These are phyloP conservation scores for Hypoxylon intermedium DNA, from an alignment of 495 filamentous ascomycete genomes.

Conservation along the genomic window DNA sequence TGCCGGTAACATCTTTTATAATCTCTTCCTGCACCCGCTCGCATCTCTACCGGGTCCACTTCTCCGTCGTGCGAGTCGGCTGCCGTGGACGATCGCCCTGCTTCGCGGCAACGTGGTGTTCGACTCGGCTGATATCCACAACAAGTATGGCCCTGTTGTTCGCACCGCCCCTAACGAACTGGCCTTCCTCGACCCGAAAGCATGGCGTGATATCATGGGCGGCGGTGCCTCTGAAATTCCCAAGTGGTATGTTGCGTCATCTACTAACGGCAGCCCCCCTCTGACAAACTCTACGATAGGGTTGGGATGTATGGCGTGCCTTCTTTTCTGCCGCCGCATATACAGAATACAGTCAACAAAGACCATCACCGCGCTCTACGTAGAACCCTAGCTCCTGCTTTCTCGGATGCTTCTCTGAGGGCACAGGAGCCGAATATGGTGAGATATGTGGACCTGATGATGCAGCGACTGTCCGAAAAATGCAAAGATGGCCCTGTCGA, in stretches of 20 bases:
- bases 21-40: conserved; percentile 59
- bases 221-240: conserved; percentile 30
- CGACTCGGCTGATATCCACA: conserved; percentile 53
- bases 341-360: conserved; percentile 25
- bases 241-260: conserved; percentile 17
- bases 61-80: conserved; percentile 46
- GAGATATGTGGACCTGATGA: conserved; percentile 50
- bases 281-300: neutral
- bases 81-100: conserved; percentile 38
- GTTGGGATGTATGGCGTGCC: conserved; percentile 30
- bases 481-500: conserved; percentile 32
- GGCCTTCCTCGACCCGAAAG: conserved; percentile 51
- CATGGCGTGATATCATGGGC: conserved; percentile 61
- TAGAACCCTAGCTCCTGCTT: conserved; percentile 50
- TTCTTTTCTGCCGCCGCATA: conserved; percentile 19
- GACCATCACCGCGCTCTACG: conserved; percentile 42
- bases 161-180: conserved; percentile 61
- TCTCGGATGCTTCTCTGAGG: conserved; percentile 53
- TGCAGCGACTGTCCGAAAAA: conserved; percentile 45
- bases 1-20: conserved; percentile 44
- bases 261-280: neutral
- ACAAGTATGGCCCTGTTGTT: conserved; percentile 60
- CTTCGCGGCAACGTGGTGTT: conserved; percentile 45
- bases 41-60: conserved; percentile 55
- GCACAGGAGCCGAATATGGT: conserved; percentile 54